These are phyloP conservation scores for Ganoderma multipileum DNA, from an alignment of 1,284 basidiomycete species.

Conservation along the genomic window DNA sequence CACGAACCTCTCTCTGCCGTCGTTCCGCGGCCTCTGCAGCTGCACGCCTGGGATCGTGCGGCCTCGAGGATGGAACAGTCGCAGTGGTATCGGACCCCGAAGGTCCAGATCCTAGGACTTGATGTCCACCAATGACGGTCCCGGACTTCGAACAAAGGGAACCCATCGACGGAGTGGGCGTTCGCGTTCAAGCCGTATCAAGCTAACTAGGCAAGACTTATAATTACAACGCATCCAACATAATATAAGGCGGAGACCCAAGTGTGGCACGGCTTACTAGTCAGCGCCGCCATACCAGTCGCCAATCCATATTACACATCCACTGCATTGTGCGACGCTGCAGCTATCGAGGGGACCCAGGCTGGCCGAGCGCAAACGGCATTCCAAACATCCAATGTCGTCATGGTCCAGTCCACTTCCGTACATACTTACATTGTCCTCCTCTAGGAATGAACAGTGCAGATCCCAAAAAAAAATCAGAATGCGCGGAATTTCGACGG, in stretches of 20 bases:
- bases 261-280: background rate
- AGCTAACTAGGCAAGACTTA: conserved; percentile 11
- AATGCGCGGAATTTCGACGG: background rate
- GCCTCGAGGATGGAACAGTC: conserved; percentile 22
- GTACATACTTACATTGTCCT: background rate
- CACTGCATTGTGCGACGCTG: background rate
- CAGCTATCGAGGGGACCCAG: background rate
- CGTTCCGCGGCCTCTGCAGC: conserved; percentile 76
- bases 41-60: conserved; percentile 64
- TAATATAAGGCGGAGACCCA: background rate
- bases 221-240: background rate
- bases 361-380: background rate
- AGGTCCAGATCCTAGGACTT: conserved; percentile 48
- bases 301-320: background rate
- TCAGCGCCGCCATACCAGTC: background rate
- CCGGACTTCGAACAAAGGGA: conserved; percentile 70
- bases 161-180: conserved; percentile 55
- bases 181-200: conserved; percentile 19
- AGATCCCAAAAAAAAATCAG: background rate
- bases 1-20: conserved; percentile 64
- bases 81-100: background rate
- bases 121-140: conserved; percentile 58
- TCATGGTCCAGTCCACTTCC: background rate
- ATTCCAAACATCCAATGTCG: background rate
- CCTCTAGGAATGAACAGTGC: background rate